phyloP scores from a whole-genome alignment of 768 basidiomycete species.

The Leucosporidium yakuticum region DNA sequence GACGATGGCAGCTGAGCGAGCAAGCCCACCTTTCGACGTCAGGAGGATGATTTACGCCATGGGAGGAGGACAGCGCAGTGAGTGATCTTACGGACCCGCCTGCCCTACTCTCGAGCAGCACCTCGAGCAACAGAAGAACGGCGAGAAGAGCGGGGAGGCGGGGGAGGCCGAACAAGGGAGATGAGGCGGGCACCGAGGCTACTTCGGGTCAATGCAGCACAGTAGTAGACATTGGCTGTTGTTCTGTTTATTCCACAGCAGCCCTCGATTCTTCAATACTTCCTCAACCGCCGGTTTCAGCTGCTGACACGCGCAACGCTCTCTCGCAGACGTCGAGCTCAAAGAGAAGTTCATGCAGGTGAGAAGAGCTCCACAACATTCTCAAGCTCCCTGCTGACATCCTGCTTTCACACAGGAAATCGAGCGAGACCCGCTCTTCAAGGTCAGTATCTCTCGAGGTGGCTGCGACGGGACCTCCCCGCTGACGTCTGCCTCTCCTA shows the following conservation, averaged over 20 bases:
- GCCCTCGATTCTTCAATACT: too few relatives aligned
- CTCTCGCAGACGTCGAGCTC: slow-evolving; percentile 5
- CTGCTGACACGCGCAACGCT: not conserved
- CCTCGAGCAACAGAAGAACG: too few relatives aligned
- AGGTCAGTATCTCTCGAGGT: not conserved
- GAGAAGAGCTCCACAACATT: not conserved
- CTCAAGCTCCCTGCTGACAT: not conserved
- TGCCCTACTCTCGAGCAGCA: too few relatives aligned
- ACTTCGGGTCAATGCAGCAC: too few relatives aligned
- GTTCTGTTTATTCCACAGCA: too few relatives aligned
- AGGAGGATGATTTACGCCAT: slow-evolving; percentile 23
- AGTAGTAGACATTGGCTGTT: too few relatives aligned
- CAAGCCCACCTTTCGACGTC: slow-evolving; percentile 16
- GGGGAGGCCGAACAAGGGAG: too few relatives aligned
- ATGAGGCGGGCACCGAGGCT: too few relatives aligned
- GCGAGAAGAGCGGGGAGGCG: too few relatives aligned
- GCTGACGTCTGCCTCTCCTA: slow-evolving; percentile 22
- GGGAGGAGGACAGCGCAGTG: slow-evolving; percentile 27
- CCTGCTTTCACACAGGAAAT: slow-evolving; percentile 26
- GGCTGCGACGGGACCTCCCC: slow-evolving; percentile 11
- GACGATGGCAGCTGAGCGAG: slow-evolving; percentile 27
- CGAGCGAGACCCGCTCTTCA: slow-evolving; percentile 41
- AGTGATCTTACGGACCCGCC: not conserved
- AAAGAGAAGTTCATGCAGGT: slow-evolving; percentile 9
- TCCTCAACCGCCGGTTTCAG: not conserved